Evolutionary conservation across 441 rosid species (phyloP).

Genomic region (Syzygium syzygioides): DNA sequence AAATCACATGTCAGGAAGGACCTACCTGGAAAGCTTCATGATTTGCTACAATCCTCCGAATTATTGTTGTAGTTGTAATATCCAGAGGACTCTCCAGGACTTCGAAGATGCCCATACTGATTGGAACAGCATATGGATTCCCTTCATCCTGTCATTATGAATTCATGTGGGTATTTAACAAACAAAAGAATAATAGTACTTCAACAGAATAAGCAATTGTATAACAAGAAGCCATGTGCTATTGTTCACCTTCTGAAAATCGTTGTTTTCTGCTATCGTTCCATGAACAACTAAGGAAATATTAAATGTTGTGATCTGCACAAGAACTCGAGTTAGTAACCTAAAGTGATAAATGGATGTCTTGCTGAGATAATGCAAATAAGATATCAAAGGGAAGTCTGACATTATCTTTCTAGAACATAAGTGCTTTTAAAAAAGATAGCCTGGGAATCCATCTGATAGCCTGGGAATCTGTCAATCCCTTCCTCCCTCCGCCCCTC

Average conservation of each 20-base stretch:
- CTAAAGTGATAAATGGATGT: not conserved
- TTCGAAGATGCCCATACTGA: slow-evolving; percentile 49
- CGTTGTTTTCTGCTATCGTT: slow-evolving; percentile 48
- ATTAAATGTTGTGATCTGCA: slow-evolving; percentile 61
- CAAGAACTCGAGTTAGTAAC: not conserved
- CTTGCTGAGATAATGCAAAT: not conserved
- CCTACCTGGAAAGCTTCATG: slow-evolving; percentile 65
- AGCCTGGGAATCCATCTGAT: not conserved
- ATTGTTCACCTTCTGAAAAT: slow-evolving; percentile 41
- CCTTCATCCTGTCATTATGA: slow-evolving; percentile 30
- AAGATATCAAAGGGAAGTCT: not conserved
- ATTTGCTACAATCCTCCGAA: slow-evolving; percentile 58
- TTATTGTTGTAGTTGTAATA: slow-evolving; percentile 61
- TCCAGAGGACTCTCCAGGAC: slow-evolving; percentile 59
- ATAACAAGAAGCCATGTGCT: not conserved
- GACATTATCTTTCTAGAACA: not conserved
- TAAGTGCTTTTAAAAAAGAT: not conserved
- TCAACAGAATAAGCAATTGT: not conserved
- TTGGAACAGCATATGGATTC: slow-evolving; percentile 59
- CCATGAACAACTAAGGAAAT: slow-evolving; percentile 66
- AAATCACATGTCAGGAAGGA: not conserved
- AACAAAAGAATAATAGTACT: not conserved
- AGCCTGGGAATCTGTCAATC: not conserved
- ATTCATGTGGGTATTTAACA: not conserved
- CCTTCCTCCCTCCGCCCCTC: not conserved